Evolutionary conservation across 2,329 filamentous ascomycete species (phyloP).

Genomic region (Epichloe uncinata): DNA sequence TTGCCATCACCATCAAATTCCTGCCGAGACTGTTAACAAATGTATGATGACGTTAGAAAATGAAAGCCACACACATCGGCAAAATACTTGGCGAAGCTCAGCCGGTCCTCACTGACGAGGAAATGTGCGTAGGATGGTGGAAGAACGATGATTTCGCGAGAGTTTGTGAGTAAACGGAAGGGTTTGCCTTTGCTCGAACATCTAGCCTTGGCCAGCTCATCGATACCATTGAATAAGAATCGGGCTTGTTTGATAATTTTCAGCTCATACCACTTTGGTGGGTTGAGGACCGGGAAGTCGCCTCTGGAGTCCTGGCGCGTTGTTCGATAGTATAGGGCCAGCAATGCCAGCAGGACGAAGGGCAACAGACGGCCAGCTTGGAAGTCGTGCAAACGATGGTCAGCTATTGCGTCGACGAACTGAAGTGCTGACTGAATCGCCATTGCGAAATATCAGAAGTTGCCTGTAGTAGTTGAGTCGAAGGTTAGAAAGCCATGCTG

Average conservation of each 20-base stretch:
- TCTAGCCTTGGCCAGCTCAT: conserved; percentile 5
- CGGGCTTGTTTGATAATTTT: conserved; percentile 4
- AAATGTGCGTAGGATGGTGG: conserved; percentile 6
- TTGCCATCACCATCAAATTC: conserved; percentile 8
- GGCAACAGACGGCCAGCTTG: conserved; percentile 21
- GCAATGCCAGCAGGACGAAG: conserved; percentile 39
- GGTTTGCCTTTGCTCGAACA: background rate
- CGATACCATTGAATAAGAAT: conserved; percentile 5
- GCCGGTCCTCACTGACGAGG: conserved; percentile 2
- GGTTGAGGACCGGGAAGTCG: conserved; percentile 3
- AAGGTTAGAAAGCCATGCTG: background rate
- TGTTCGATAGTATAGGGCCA: background rate
- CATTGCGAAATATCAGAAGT: background rate
- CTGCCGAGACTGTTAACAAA: background rate
- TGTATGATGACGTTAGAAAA: background rate
- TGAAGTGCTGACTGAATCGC: background rate
- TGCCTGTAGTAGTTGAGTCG: background rate
- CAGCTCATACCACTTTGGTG: conserved; percentile 6
- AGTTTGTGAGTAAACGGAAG: conserved; percentile 7
- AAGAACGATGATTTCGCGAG: conserved; percentile 6
- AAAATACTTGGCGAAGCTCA: conserved; percentile 7
- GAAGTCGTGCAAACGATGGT: background rate
- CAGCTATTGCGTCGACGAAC: background rate
- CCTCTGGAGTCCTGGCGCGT: background rate
- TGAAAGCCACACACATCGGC: conserved; percentile 2